Base-by-base conservation (phyloP, 2,329 filamentous ascomycete species). In the Raffaelea albimanens region DNA sequence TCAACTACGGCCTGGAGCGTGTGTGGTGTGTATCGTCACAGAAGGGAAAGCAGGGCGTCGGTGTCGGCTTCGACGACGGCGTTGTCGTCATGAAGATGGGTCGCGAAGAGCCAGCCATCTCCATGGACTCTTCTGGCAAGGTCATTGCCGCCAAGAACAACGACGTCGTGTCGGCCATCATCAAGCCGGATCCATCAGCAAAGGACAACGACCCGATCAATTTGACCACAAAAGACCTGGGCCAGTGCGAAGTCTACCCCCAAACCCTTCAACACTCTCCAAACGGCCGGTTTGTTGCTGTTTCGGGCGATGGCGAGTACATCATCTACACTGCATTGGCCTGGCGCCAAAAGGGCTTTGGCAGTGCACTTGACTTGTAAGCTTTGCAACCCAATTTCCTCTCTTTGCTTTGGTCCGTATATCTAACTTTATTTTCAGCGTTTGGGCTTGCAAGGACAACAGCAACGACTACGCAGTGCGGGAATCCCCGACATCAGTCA, bases 1-100 rank as follows among this genome's bases (percentile, higher is more conserved):
- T 98, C 53, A 96, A 88, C 70, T 98, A 98, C 65, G 93, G 90
- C 25, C 70, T 98, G 43, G 93, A 98, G 67, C 80, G 93, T 60
- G 93, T 91, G 47, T 98, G 93, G 93, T 97, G 93, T 77, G 88
- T 97, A 41, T 84, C 88, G 22, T 96, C 94, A 62, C 93, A 98
- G 64, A 85, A 88, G 63, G 90, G 90, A 55, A 89, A 87, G 71
- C 93, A 97, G 64, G 89, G 90, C 16, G 80, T 98, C 55, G 93
- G 91, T 7, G 86, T 97, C 58, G 93, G 93, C 65, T 98, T 95
- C 63, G 93, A 98, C 55, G 93, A 98, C 67, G 93, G 93, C 64
- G 91, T 91, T 4, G 91, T 98, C 3, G 93, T 98, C 40, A 87
- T 98, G 49, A 97, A 96, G 68, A 90, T 98, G 74, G 93, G 93